Conservation (phyloP, 306 rosid genomes). For the Vigna hirtella region DNA sequence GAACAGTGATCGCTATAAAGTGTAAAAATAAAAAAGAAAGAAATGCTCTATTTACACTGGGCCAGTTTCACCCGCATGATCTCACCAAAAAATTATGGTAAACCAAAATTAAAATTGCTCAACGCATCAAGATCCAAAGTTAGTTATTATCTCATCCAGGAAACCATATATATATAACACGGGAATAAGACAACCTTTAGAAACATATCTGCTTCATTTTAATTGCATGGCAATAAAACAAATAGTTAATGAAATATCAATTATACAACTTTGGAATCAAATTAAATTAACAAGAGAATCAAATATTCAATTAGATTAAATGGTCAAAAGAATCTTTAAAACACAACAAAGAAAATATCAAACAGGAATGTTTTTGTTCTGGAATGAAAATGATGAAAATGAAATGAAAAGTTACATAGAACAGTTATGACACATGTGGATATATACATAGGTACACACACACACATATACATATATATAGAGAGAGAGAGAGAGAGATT, state of each 20-base stretch:
- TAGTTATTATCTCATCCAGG: constrained; percentile 12
- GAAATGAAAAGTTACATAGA: constrained; percentile 25
- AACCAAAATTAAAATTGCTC: constrained; percentile 11
- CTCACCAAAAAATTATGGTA: background rate
- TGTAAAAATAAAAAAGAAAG: background rate
- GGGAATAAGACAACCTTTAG: background rate
- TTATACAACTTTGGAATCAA: constrained; percentile 2
- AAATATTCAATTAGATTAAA: constrained; percentile 2
- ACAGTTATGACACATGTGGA: background rate
- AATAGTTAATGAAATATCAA: background rate
- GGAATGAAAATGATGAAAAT: constrained; percentile 26
- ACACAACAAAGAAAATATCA: constrained; percentile 17
- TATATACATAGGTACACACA: no score
- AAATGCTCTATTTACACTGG: background rate
- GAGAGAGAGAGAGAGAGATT: constrained; percentile 13
- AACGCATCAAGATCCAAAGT: constrained; percentile 12
- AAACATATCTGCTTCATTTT: background rate
- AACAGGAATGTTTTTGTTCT: background rate
- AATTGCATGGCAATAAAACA: constrained; percentile 1
- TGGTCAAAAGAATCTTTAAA: background rate
- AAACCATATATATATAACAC: background rate
- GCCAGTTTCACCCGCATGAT: background rate
- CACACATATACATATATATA: background rate
- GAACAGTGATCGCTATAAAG: background rate
- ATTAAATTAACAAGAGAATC: constrained; percentile 1